Evolutionary conservation across 2,329 filamentous ascomycete genomes (phyloP), one percentile per base, ranked within the genome.

Genomic region (Cylindrodendrum hubeiense): DNA sequence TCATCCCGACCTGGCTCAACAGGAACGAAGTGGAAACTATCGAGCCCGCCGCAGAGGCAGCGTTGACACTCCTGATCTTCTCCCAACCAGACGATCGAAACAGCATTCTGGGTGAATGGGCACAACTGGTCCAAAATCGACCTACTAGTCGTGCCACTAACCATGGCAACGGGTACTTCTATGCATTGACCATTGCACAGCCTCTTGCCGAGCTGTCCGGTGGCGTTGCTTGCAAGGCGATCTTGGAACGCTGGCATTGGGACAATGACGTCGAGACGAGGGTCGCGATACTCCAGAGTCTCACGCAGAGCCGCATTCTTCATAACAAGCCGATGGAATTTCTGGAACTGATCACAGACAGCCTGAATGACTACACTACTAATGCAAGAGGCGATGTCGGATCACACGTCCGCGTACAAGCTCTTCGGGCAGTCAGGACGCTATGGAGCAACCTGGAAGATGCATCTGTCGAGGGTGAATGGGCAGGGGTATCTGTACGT

Each of bases 301-400:
- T 91, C 28, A 78, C 82, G 2, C 80, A 80, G 34, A 86, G 83
- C 61, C 79, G 79, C 6, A 75, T 86, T 5, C 76, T 89, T 4
- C 77, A 73, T 39, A 75, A 81, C 28, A 79, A 82, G 44, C 76
- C 80, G 4, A 67, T 71, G 5, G 71, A 74, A 3, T 86, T 89
- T 62, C 65, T 87, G 2, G 71, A 74, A 0, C 67, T 89, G 2
- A 78, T 91, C 9, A 75, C 79, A 0, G 85, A 86, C 43, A 89
- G 91, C 0, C 80, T 99, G 28, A 91, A 95, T 69, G 95, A 99
- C 76, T 98, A 98, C 75, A 97, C 93, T 0, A 95, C 93, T 4
- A 95, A 93, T 70, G 91, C 95, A 15, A 86, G 94, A 61, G 96
- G 96, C 17, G 96, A 99, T 75, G 87, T 98, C 52, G 96, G 96